These are phyloP conservation scores for Microstegium vimineum DNA, from an alignment of 176 grass and related monocot species.

Conservation along the genomic window DNA sequence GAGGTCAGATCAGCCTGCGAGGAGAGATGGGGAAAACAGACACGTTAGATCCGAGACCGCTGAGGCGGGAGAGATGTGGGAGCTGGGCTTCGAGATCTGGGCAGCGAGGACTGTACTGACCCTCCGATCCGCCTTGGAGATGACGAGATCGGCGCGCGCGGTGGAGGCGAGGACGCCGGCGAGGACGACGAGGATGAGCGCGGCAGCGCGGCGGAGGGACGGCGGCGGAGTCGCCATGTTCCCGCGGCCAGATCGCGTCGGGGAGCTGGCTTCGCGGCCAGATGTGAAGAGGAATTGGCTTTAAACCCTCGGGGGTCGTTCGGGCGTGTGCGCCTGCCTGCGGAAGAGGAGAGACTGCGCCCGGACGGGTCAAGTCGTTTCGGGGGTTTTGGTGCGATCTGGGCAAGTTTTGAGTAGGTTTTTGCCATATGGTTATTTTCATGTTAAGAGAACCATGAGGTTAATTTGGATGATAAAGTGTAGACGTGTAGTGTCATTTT, in stretches of 20 bases:
- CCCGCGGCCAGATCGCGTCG: slow-evolving; percentile 40
- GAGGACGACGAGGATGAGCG: slow-evolving; percentile 7
- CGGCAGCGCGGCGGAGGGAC: not conserved
- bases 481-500: no score
- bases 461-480: no score
- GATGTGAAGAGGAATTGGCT: slow-evolving; percentile 12
- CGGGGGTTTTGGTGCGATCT: not conserved
- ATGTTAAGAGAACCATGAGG: no score
- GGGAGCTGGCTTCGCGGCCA: not conserved
- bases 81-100: slow-evolving; percentile 18
- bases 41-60: slow-evolving; percentile 12
- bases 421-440: not conserved
- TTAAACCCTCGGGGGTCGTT: slow-evolving; percentile 35
- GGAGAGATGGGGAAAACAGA: not conserved
- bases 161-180: slow-evolving; percentile 14
- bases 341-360: not conserved
- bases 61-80: not conserved
- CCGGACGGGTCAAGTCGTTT: not conserved
- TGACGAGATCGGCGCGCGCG: slow-evolving; percentile 72
- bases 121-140: slow-evolving; percentile 73
- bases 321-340: not conserved
- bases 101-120: slow-evolving; percentile 37
- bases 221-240: slow-evolving; percentile 41
- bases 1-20: slow-evolving; percentile 91
- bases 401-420: not conserved